Base-by-base conservation (phyloP, 345 rosid species). In the Hypericum androsaemum region DNA sequence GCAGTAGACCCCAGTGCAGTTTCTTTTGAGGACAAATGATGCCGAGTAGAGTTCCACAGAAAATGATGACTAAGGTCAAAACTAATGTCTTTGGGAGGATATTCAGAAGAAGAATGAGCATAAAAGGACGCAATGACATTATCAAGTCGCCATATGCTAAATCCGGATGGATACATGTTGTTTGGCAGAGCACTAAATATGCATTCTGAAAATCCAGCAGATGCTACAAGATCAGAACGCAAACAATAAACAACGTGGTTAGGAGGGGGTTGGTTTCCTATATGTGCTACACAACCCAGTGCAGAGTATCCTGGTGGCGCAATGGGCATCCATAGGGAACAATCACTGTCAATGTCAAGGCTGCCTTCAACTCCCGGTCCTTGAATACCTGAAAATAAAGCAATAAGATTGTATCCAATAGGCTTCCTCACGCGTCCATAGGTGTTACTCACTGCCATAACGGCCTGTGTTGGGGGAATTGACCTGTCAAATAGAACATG, bases 341-440 rank as follows among this genome's bases (percentile, higher is more conserved):
- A 92, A 37, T 76, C 89, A 48, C 37, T 61, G 59, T 61, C 80
- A 52, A 60, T 54, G 65, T 47, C 72, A 54, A 74, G 57, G 64
- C 57, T 62, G 38, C 50, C 64, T 65, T 69, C 78, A 47, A 54
- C 66, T 47, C 52, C 75, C 50, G 56, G 66, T 66, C 78, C 84
- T 68, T 70, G 85, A 67, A 77, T 65, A 59, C 59, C 71, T 70
- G 95, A 82, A 49, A 87, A 71, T 52, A 50, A 69, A 59, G 88
- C 85, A 68, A 92, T 68, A 47, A 85, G 74, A 55, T 74, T 61
- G 71, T 77, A 92, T 71, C 97, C 82, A 47, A 76, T 39, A 7
- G 98, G 97, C 72, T 88, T 92, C 57, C 83, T 64, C 71, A 83
- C 98, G 60, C 98, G 97, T 54, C 98, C 98, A 80, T 92, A 88